Percentiles rank a stretch among this genome's conserved stretches.
These are phyloP conservation scores for Trifolium fragiferum DNA, from an alignment of 306 rosid genomes.

Conservation along the genomic window DNA sequence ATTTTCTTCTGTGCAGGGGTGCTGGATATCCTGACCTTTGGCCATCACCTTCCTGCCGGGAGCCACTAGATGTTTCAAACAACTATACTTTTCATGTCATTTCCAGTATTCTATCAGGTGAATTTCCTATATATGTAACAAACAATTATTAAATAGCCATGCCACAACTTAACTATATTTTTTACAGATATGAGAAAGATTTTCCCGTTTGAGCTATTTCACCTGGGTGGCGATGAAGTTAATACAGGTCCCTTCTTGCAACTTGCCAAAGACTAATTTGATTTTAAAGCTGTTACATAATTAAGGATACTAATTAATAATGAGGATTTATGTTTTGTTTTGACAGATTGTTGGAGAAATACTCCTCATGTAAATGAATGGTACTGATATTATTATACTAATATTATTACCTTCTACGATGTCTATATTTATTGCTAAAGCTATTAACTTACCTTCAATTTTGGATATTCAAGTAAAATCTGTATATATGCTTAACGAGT, in stretches of 20 bases:
- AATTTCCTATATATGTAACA: constrained; percentile 23
- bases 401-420: background rate
- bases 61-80: constrained; percentile 94
- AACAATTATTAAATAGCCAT: too few relatives aligned
- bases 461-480: too few relatives aligned
- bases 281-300: background rate
- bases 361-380: constrained; percentile 77
- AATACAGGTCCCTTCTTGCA: constrained; percentile 65
- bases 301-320: constrained; percentile 37
- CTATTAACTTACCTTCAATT: too few relatives aligned
- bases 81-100: constrained; percentile 75
- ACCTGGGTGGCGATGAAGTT: constrained; percentile 99
- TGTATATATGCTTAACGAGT: background rate
- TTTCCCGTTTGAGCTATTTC: constrained; percentile 95
- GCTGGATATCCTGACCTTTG: constrained; percentile 93
- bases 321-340: constrained; percentile 37
- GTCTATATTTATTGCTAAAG: too few relatives aligned
- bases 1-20: constrained; percentile 71
- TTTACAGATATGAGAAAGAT: constrained; percentile 86
- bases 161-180: background rate
- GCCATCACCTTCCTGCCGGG: constrained; percentile 87
- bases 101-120: constrained; percentile 90
- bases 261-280: constrained; percentile 29
- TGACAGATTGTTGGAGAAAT: constrained; percentile 88
- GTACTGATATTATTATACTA: constrained; percentile 51